Conservation (phyloP, 2,329 filamentous ascomycete genomes). For the Aspergillus ibericus region DNA sequence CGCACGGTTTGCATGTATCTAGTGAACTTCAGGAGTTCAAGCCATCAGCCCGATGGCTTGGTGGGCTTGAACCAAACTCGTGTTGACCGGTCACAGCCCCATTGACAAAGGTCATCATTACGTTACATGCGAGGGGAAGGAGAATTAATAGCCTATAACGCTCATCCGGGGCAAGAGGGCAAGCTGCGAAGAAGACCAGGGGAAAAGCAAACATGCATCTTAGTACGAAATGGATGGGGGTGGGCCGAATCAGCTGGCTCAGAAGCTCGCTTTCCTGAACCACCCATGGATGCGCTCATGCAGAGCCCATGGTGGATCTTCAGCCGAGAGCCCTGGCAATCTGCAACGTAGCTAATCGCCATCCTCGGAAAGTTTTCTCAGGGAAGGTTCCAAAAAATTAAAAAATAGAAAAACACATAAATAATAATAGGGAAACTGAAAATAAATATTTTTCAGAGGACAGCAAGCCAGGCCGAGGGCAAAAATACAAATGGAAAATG, state of each 20-base stretch:
- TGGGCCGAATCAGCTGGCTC: not conserved
- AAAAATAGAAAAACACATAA: not conserved
- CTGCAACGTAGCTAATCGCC: constrained; percentile 1
- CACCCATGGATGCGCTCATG: not conserved
- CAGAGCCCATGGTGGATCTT: not conserved
- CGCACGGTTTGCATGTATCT: not conserved
- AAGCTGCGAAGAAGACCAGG: not conserved
- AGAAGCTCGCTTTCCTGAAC: not conserved
- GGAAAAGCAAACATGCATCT: not conserved
- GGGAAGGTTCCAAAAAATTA: too few species aligned
- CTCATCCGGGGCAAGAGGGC: not conserved
- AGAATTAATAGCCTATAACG: not conserved
- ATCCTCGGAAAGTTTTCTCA: not conserved
- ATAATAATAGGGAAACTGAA: not conserved
- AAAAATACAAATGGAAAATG: not conserved
- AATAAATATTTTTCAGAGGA: not conserved
- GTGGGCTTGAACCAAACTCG: constrained; percentile 2
- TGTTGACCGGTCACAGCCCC: not conserved
- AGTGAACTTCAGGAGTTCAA: not conserved
- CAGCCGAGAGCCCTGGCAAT: constrained; percentile 4
- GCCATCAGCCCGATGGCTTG: not conserved
- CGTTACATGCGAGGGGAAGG: constrained; percentile 3
- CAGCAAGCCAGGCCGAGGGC: not conserved
- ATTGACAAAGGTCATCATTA: constrained; percentile 1
- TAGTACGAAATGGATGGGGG: not conserved